Conservation (phyloP, 768 basidiomycete genomes). For the Boletus rubroflammeus region DNA sequence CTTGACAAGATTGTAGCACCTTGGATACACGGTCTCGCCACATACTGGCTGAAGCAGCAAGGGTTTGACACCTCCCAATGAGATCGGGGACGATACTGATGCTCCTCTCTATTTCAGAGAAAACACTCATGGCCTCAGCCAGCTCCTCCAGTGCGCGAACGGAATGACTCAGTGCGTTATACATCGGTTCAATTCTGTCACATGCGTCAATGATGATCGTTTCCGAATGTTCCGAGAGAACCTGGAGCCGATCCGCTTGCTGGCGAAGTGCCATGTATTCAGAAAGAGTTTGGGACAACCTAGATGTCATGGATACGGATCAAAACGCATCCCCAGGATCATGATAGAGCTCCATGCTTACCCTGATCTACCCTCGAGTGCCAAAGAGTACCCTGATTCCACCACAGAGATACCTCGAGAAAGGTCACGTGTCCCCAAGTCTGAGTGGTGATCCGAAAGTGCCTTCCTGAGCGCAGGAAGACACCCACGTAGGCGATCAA, state of each 20-base stretch:
- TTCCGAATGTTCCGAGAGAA: conserved; percentile 18
- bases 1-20: conserved; percentile 20
- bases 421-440: conserved; percentile 84
- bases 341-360: conserved; percentile 38
- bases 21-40: conserved; percentile 29
- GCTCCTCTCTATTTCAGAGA: conserved; percentile 32
- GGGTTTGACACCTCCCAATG: conserved; percentile 25
- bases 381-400: conserved; percentile 73
- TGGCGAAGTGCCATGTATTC: conserved; percentile 12
- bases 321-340: not conserved
- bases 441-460: conserved; percentile 69
- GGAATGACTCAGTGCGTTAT: conserved; percentile 14
- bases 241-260: conserved; percentile 17
- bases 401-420: conserved; percentile 73
- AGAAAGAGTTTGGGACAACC: conserved; percentile 21
- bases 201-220: conserved; percentile 17
- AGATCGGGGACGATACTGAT: conserved; percentile 19
- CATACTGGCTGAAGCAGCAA: conserved; percentile 23
- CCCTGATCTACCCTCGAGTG: conserved; percentile 60
- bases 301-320: not conserved
- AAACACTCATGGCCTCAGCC: conserved; percentile 31
- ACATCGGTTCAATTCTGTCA: conserved; percentile 17
- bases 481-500: conserved; percentile 55
- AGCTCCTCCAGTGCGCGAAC: conserved; percentile 38
- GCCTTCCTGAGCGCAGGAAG: conserved; percentile 65